Percentiles rank a stretch among this genome's conserved stretches.
Conservation (phyloP, 2,329 filamentous ascomycete species). For the Botrytis fragariae region DNA sequence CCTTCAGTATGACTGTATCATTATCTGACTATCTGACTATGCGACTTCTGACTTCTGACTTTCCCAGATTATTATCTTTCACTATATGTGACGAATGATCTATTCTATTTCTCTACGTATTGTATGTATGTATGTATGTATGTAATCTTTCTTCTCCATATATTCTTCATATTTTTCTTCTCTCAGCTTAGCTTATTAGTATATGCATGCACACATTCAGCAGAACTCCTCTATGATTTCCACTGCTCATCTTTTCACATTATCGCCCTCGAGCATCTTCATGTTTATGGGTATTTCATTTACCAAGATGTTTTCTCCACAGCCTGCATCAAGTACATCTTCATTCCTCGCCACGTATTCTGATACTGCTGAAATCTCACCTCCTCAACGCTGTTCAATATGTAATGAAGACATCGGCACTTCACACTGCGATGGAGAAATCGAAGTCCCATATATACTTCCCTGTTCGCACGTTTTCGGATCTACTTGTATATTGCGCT, state of each 20-base stretch:
- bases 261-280: neutral
- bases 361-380: neutral
- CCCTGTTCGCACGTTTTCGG: conserved; percentile 36
- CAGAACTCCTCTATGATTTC: neutral
- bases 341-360: neutral
- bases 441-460: conserved; percentile 27
- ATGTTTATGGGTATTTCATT: neutral
- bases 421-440: conserved; percentile 21
- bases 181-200: neutral
- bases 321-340: neutral
- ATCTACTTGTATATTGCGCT: conserved; percentile 30
- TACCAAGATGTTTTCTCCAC: neutral
- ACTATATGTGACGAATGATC: conserved; percentile 1
- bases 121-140: neutral
- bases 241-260: neutral
- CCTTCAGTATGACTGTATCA: neutral
- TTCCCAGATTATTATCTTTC: neutral
- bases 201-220: neutral
- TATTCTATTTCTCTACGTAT: neutral
- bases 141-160: neutral
- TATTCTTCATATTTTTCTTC: neutral
- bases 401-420: conserved; percentile 25
- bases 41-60: neutral
- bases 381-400: conserved; percentile 26
- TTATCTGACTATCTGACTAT: neutral